Base-by-base conservation (phyloP, 345 rosid genomes). In the Salix brachista region DNA sequence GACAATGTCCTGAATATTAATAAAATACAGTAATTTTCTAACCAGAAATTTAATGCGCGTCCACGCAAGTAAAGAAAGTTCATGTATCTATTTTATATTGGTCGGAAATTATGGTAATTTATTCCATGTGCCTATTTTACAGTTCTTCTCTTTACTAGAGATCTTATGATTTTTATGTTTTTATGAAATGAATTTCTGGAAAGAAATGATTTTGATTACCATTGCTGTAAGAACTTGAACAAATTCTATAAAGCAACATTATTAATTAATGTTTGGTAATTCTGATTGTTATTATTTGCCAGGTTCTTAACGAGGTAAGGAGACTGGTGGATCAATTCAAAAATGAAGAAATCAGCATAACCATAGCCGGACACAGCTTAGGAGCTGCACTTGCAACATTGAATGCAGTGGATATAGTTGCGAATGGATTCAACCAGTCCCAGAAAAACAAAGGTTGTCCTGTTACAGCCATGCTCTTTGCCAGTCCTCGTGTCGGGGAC, bases 361-460 rank as follows among this genome's bases (percentile, higher is more conserved):
- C 92, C 4, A 19, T 89, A 39, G 78, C 87, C 1, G 92, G 94
- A 0, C 91, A 89, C 80, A 89, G 94, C 84, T 65, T 90, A 32
- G 94, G 94, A 0, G 88, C 83, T 18, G 89, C 91, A 25, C 80
- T 90, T 25, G 87, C 90, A 6, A 82, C 84, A 11, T 78, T 90
- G n/a, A 80, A 83, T 8, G 92, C 90, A 5, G 79, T 81, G 28
- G 92, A 89, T 70, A 81, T 89, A 61, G 80, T 84, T 28, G 67
- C 81, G 0, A 78, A 78, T 41, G 77, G 81, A 13, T 64, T 71
- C 21, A 77, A 77, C 66, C 39, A 41, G 39, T 48, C 25, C 5
- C 4, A 11, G 9, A 26, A 28, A 14, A 32, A 37, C 56, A 66
- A 65, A 8, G 4, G 13, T 14, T 77, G 75, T 65, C 75, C 75